These are phyloP conservation scores for Clitopilus hobsonii DNA, from an alignment of 768 basidiomycete species.

Conservation along the genomic window DNA sequence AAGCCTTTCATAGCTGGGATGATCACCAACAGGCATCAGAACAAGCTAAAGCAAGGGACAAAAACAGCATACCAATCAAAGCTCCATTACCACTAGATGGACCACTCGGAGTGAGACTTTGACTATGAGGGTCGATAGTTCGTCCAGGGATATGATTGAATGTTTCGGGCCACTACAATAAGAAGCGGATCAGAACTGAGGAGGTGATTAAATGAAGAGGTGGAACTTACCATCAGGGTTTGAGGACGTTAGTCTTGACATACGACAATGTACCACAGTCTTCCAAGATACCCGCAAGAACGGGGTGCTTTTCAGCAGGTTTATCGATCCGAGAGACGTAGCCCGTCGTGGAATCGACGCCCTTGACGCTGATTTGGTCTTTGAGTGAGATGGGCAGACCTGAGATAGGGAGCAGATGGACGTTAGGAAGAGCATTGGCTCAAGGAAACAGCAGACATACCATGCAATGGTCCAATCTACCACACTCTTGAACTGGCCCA, in stretches of 20 bases:
- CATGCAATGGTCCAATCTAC: constrained; percentile 80
- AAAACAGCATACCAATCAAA: constrained; percentile 46
- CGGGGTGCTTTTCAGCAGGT: constrained; percentile 52
- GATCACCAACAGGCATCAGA: background rate
- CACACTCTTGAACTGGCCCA: no score
- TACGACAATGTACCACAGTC: constrained; percentile 67
- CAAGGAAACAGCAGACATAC: constrained; percentile 18
- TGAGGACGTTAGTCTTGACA: constrained; percentile 75
- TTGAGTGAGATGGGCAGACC: background rate
- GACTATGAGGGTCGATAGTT: constrained; percentile 73
- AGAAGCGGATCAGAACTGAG: background rate
- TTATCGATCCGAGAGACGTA: constrained; percentile 72
- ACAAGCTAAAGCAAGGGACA: background rate
- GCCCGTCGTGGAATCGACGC: constrained; percentile 20
- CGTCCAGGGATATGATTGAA: constrained; percentile 77
- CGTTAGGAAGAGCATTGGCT: no score
- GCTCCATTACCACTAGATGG: constrained; percentile 88
- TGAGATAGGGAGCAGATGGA: background rate
- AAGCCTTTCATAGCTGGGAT: constrained; percentile 40
- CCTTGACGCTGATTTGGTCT: constrained; percentile 1
- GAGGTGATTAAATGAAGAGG: background rate
- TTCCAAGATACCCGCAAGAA: constrained; percentile 62
- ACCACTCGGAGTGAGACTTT: constrained; percentile 67
- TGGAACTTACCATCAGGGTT: constrained; percentile 57
- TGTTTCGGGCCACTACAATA: constrained; percentile 65